A percentile compares a stretch with the other conserved stretches of the same genome.
These are phyloP conservation scores for Candida vaughaniae DNA, from an alignment of 805 yeast genomes.

Conservation along the genomic window DNA sequence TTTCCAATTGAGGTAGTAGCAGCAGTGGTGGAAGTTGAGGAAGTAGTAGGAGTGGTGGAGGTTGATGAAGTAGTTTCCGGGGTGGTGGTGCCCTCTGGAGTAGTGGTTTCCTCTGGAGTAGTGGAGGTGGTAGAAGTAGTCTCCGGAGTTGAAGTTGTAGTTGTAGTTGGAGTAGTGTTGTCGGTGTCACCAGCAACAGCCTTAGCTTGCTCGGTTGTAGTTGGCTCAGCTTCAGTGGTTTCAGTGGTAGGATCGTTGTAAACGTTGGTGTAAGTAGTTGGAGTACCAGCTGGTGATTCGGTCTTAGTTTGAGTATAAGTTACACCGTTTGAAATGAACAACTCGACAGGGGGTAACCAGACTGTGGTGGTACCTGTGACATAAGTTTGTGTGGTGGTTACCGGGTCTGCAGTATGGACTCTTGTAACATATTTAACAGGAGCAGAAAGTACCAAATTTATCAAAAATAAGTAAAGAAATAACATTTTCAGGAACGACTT, in stretches of 20 bases:
- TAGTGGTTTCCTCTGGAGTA: slow-evolving; percentile 13
- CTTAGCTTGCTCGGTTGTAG: slow-evolving; percentile 7
- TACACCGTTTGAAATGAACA: slow-evolving; percentile 50
- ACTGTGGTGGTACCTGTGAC: slow-evolving; percentile 50
- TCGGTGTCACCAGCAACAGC: background rate
- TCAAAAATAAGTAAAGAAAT: slow-evolving; percentile 15
- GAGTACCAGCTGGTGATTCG: slow-evolving; percentile 32
- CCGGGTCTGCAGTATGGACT: slow-evolving; percentile 54
- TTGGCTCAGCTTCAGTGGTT: slow-evolving; percentile 12
- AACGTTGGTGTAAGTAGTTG: slow-evolving; percentile 28
- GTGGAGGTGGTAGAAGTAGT: slow-evolving; percentile 2
- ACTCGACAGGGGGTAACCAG: slow-evolving; percentile 51
- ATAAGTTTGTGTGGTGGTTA: slow-evolving; percentile 41
- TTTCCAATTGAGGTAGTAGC: slow-evolving; percentile 10
- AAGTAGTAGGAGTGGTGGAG: slow-evolving; percentile 10
- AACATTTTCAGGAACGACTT: slow-evolving; percentile 5
- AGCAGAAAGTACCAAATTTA: slow-evolving; percentile 26
- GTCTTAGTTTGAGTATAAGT: slow-evolving; percentile 49
- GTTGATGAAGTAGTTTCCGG: slow-evolving; percentile 11
- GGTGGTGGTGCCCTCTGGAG: too few relatives aligned
- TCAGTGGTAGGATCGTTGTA: slow-evolving; percentile 18
- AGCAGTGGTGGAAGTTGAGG: slow-evolving; percentile 11
- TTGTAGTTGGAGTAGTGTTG: slow-evolving; percentile 5
- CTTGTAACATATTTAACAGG: slow-evolving; percentile 49
- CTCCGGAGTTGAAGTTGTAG: background rate